A percentile compares a stretch with the other conserved stretches of the same genome.
Conservation (phyloP, 257 asterid genomes). For the Lantana camara region DNA sequence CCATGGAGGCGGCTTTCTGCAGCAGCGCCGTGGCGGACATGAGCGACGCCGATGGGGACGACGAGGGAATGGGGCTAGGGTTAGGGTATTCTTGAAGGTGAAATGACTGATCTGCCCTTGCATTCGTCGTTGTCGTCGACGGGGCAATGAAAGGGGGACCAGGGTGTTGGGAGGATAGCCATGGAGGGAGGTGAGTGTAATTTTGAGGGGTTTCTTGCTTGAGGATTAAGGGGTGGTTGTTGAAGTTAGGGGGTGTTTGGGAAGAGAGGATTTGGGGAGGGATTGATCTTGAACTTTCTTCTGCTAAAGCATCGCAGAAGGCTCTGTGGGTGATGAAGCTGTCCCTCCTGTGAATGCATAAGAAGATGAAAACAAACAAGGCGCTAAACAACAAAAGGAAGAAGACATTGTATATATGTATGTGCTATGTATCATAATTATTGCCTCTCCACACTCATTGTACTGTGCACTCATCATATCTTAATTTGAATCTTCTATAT, state of each 20-base stretch:
- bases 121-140: too few relatives aligned
- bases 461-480: constrained; percentile 30
- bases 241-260: constrained; percentile 35
- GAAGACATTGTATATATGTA: constrained; percentile 16
- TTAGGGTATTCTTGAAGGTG: constrained; percentile 33
- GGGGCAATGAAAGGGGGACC: neutral
- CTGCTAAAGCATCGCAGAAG: constrained; percentile 77
- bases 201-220: constrained; percentile 49
- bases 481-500: too few relatives aligned
- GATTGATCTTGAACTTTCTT: constrained; percentile 61
- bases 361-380: constrained; percentile 43
- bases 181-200: constrained; percentile 47
- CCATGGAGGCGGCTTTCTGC: constrained; percentile 74
- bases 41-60: constrained; percentile 30
- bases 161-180: constrained; percentile 40
- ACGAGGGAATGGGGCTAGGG: constrained; percentile 15
- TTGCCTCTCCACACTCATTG: constrained; percentile 10
- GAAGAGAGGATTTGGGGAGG: constrained; percentile 32
- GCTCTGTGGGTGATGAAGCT: constrained; percentile 85
- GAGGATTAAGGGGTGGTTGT: constrained; percentile 31
- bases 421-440: neutral
- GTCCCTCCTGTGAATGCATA: constrained; percentile 54
- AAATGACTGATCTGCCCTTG: constrained; percentile 28
- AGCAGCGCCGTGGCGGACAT: constrained; percentile 76
- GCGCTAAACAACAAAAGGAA: constrained; percentile 49